Evolutionary conservation across 2,329 filamentous ascomycete species (phyloP).

Genomic region (Talaromyces piceae): DNA sequence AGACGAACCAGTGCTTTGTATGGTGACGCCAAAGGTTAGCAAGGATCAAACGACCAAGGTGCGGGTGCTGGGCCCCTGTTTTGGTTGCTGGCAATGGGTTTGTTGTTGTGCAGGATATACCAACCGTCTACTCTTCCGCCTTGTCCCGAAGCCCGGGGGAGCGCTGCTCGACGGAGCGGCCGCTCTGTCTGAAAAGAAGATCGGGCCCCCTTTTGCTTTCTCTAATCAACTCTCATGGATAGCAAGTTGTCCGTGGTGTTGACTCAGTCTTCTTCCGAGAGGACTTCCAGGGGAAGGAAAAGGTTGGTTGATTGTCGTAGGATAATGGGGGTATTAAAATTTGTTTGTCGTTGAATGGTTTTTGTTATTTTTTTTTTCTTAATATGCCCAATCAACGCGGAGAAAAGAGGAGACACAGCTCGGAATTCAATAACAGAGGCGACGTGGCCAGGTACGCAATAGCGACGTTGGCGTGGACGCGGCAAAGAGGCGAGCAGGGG

Average conservation of each 20-base stretch:
- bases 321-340: background rate
- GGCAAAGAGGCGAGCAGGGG: background rate
- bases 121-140: slow-evolving; percentile 37
- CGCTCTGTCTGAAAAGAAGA: slow-evolving; percentile 26
- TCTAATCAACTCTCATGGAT: slow-evolving; percentile 37
- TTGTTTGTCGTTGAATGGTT: background rate
- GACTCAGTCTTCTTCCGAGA: background rate
- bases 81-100: too few species aligned
- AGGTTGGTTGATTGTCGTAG: too few species aligned
- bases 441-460: background rate
- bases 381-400: background rate
- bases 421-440: background rate
- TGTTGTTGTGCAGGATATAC: slow-evolving; percentile 16
- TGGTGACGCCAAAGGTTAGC: slow-evolving; percentile 17
- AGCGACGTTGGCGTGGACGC: background rate
- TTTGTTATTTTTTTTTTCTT: background rate
- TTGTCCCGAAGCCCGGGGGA: slow-evolving; percentile 28
- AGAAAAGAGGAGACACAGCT: background rate
- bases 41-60: background rate
- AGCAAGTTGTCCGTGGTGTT: slow-evolving; percentile 14
- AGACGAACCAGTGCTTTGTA: slow-evolving; percentile 25
- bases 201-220: slow-evolving; percentile 14
- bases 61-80: too few species aligned
- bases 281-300: slow-evolving; percentile 2
- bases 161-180: slow-evolving; percentile 35